Conservation (phyloP, 2,329 filamentous ascomycete species). For the Claviceps sp. region DNA sequence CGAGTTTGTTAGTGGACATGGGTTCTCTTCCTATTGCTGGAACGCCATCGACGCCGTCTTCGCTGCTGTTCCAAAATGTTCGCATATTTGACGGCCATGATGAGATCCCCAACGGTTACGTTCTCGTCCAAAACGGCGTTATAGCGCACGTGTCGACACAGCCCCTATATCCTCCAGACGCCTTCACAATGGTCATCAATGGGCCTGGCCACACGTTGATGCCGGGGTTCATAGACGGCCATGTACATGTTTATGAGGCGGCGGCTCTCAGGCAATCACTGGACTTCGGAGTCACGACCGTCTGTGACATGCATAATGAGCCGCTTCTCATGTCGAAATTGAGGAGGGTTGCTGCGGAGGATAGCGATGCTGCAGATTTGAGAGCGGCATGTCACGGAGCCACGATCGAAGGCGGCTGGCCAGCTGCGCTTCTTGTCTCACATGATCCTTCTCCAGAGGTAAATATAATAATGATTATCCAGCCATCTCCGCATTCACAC, state of each 20-base stretch:
- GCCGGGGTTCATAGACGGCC: conserved; percentile 36
- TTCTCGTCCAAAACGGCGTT: conserved; percentile 26
- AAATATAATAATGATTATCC: background rate
- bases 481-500: background rate
- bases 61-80: conserved; percentile 13
- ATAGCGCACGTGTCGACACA: conserved; percentile 17
- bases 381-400: conserved; percentile 34
- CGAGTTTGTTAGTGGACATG: background rate
- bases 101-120: conserved; percentile 24
- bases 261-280: conserved; percentile 28
- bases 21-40: background rate
- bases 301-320: conserved; percentile 35
- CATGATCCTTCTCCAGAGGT: conserved; percentile 5
- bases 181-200: conserved; percentile 18
- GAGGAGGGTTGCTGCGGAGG: conserved; percentile 11
- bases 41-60: conserved; percentile 2
- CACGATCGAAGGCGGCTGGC: conserved; percentile 39
- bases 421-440: conserved; percentile 11
- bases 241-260: conserved; percentile 31
- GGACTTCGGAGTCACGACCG: conserved; percentile 36
- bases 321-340: conserved; percentile 18
- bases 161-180: conserved; percentile 6
- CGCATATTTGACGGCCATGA: conserved; percentile 32
- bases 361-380: conserved; percentile 27
- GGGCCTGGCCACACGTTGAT: conserved; percentile 32